Percentiles rank a stretch among this genome's conserved stretches.
Evolutionary conservation across 192 early-diverging fungal genomes (phyloP).

Genomic region (Phycomyces blakesleeanus): DNA sequence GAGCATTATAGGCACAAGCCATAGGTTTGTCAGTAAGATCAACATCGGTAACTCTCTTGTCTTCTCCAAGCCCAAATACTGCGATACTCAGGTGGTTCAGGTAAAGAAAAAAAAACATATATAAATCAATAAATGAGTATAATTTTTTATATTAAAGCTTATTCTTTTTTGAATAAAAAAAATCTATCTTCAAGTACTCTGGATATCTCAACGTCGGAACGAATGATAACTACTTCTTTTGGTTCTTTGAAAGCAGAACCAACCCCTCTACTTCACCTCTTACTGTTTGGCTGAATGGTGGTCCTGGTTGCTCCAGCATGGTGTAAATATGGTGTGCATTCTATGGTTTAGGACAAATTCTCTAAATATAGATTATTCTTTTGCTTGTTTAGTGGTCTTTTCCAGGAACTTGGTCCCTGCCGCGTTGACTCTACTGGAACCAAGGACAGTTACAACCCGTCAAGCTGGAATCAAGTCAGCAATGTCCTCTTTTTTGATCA

Average conservation of each 20-base stretch:
- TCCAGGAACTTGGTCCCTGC: slow-evolving; percentile 58
- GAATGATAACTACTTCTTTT: slow-evolving; percentile 87
- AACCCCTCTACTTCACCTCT: too few species aligned
- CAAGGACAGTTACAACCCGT: slow-evolving; percentile 58
- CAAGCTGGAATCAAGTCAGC: slow-evolving; percentile 88
- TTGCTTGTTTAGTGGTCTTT: slow-evolving; percentile 10
- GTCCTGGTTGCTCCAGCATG: slow-evolving; percentile 67
- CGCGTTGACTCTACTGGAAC: slow-evolving; percentile 73
- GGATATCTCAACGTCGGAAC: slow-evolving; percentile 68
- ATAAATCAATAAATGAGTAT: too few species aligned
- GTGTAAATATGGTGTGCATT: too few species aligned
- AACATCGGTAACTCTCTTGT: too few species aligned
- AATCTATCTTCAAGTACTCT: slow-evolving; percentile 50
- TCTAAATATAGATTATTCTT: too few species aligned
- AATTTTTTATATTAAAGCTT: too few species aligned
- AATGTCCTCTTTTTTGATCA: slow-evolving; percentile 84
- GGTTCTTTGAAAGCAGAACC: slow-evolving; percentile 95
- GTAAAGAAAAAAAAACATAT: slow-evolving; percentile 1
- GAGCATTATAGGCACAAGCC: too few species aligned
- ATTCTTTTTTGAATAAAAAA: not conserved
- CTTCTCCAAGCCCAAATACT: not conserved
- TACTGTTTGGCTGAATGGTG: slow-evolving; percentile 78
- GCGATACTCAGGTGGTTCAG: slow-evolving; percentile 8
- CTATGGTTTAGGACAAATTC: too few species aligned
- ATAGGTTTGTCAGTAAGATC: too few species aligned